Base-by-base conservation (phyloP, 148 eudicot species). In the Vaccinium vitisidaea region DNA sequence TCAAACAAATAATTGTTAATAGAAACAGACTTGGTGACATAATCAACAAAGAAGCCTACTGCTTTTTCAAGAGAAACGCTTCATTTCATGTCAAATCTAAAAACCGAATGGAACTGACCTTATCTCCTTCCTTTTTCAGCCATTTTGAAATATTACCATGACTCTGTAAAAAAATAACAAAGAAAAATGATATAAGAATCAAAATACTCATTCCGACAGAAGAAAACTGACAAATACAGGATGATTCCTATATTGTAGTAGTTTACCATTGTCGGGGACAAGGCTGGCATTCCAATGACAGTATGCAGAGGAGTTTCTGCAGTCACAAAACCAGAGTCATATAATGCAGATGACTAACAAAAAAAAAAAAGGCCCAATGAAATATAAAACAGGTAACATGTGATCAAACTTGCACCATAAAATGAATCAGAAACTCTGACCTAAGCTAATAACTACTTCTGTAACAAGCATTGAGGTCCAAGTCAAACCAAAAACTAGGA, bases 201-300 rank as follows among this genome's bases (percentile, higher is more conserved):
- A 39, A 30, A n/a, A 11, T 13, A 5, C 39, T 82, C 36, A 53
- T 36, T 70, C 46, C 12, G 48, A 36, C 75, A 36, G 75, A 61
- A 58, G 74, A 76, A 71, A 19, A 75, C 55, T 21, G 46, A 63
- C 74, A 16, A 75, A 25, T 49, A 19, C 43, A 52, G 70, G 43
- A 8, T 78, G 2, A 75, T 56, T 50, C 8, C 53, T 15, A 46
- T n/a, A 32, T 25, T 27, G 16, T 69, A 69, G 71, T 69, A 69
- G 56, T 77, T 87, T 92, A 96, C 99, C 99, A 96, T 96, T 19
- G 99, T 96, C 49, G 99, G 99, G 46, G 99, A 96, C 84, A 96
- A 82, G 55, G 99, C 99, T 69, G 99, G 99, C 99, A 96, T 96
- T 84, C 89, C 91, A 70, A 96, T 86, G 70, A 93, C 94, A 30